phyloP scores from a whole-genome alignment of 306 rosid species.

The Medicago ruthenica region DNA sequence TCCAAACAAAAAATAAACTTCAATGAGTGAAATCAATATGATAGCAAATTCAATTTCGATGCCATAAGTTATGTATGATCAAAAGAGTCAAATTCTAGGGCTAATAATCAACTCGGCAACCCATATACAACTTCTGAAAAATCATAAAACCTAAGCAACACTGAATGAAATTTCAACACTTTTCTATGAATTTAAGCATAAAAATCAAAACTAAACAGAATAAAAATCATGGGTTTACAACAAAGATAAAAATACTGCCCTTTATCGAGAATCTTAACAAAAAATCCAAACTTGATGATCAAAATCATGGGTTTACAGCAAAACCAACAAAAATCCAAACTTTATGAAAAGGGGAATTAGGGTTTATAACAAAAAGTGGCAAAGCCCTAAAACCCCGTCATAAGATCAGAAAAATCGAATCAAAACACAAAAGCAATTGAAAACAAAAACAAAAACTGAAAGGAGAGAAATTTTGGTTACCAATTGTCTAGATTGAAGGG shows the following conservation, averaged over 20 bases:
- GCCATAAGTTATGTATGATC: background rate
- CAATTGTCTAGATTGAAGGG: constrained; percentile 75
- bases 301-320: background rate
- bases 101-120: constrained; percentile 15
- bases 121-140: background rate
- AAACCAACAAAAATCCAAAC: constrained; percentile 3
- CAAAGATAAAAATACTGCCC: background rate
- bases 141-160: background rate
- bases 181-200: background rate
- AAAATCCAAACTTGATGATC: background rate
- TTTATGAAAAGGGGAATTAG: constrained; percentile 10
- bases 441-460: background rate
- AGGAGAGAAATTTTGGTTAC: constrained; percentile 42
- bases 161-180: too few relatives aligned
- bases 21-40: background rate
- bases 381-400: constrained; percentile 28
- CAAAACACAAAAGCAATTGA: background rate
- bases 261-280: background rate
- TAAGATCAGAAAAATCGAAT: constrained; percentile 14
- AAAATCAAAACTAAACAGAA: background rate
- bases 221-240: background rate
- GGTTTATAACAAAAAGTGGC: background rate
- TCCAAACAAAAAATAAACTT: too few relatives aligned
- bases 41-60: background rate
- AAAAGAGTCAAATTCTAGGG: background rate